Conservation (phyloP, 1,284 basidiomycete species). For the Boletus sp. region DNA sequence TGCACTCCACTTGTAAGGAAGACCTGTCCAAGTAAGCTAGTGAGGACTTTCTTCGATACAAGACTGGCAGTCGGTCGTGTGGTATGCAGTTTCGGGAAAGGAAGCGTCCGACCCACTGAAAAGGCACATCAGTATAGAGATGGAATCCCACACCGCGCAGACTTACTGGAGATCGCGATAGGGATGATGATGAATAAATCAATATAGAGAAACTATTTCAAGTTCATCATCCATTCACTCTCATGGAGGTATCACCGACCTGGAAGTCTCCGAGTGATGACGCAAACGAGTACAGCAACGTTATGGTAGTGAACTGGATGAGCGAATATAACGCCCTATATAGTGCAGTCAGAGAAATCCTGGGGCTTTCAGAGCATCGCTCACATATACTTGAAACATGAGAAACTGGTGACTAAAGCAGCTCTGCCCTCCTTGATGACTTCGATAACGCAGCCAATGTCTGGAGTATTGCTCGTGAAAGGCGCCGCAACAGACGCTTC, state of each 20-base stretch:
- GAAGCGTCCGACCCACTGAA: constrained; percentile 90
- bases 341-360: constrained; percentile 8
- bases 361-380: constrained; percentile 28
- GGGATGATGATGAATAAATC: constrained; percentile 98
- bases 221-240: constrained; percentile 8
- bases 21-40: constrained; percentile 92
- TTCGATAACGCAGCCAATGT: constrained; percentile 95
- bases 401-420: constrained; percentile 95
- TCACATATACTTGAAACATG: constrained; percentile 99
- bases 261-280: constrained; percentile 96
- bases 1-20: constrained; percentile 83
- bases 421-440: constrained; percentile 95
- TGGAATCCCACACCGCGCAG: background rate
- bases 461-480: constrained; percentile 91
- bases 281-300: constrained; percentile 92
- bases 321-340: constrained; percentile 84
- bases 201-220: constrained; percentile 86
- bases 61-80: constrained; percentile 95
- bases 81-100: constrained; percentile 81
- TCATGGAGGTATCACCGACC: constrained; percentile 42
- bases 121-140: constrained; percentile 12
- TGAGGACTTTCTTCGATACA: constrained; percentile 93
- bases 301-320: constrained; percentile 87
- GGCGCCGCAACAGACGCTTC: constrained; percentile 99
- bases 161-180: constrained; percentile 88